A percentile compares a stretch with the other conserved stretches of the same genome.
Evolutionary conservation across 2,329 filamentous ascomycete species (phyloP).

Genomic region (Diaporthe australafricana): DNA sequence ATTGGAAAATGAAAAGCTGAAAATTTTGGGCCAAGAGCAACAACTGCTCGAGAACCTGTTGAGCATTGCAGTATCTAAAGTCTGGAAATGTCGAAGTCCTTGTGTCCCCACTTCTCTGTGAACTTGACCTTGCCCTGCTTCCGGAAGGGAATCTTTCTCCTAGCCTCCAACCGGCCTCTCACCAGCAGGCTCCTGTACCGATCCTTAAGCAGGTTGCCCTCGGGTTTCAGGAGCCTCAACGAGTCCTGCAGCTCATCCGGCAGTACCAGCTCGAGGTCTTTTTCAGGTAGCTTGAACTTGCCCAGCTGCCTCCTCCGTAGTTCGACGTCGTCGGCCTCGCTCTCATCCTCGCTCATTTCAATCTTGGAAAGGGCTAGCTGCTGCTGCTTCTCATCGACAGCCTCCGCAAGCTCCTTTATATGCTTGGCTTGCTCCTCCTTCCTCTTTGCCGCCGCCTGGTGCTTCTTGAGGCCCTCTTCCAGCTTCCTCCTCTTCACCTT

Average conservation of each 20-base stretch:
- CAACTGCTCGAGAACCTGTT: neutral
- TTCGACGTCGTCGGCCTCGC: conserved; percentile 70
- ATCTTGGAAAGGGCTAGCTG: conserved; percentile 56
- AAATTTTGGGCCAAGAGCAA: neutral
- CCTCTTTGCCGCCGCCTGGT: conserved; percentile 80
- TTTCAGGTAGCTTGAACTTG: conserved; percentile 79
- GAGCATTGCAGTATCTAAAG: conserved; percentile 26
- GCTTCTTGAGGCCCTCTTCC: conserved; percentile 80
- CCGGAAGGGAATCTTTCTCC: conserved; percentile 81
- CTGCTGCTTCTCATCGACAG: conserved; percentile 69
- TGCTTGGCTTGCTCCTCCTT: conserved; percentile 78
- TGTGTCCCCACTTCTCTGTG: conserved; percentile 98
- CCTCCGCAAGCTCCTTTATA: conserved; percentile 77
- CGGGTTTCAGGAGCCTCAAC: conserved; percentile 85
- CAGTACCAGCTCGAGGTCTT: conserved; percentile 83
- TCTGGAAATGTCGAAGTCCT: conserved; percentile 79
- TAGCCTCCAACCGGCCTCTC: conserved; percentile 87
- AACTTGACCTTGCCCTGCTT: conserved; percentile 85
- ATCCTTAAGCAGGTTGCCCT: conserved; percentile 95
- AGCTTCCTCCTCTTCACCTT: conserved; percentile 90
- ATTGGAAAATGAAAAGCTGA: too few species aligned
- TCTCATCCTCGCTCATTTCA: conserved; percentile 60
- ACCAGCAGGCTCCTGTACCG: conserved; percentile 90
- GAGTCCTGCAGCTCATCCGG: conserved; percentile 87
- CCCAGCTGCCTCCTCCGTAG: conserved; percentile 81